Conservation (phyloP, 129 eudicot genomes). For the Flaveria linearis region DNA sequence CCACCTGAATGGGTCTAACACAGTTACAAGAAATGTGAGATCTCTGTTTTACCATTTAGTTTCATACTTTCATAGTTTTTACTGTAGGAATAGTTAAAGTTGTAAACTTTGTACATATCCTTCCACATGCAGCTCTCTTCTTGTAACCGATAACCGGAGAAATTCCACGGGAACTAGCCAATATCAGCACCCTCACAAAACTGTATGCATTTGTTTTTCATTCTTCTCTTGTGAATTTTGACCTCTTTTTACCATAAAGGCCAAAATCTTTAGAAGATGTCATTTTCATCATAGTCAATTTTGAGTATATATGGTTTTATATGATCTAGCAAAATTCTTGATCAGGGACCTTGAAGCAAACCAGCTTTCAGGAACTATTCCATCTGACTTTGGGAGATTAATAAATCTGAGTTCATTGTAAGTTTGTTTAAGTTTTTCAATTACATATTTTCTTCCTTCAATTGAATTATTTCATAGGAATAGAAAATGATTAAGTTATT, state of each 20-base stretch:
- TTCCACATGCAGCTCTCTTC: slow-evolving; percentile 61
- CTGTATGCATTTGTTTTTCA: slow-evolving; percentile 50
- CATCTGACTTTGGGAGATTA: slow-evolving; percentile 63
- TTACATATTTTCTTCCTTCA: background rate
- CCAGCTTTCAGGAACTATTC: slow-evolving; percentile 64
- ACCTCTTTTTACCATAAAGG: slow-evolving; percentile 10
- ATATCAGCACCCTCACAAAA: slow-evolving; percentile 59
- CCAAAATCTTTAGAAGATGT: slow-evolving; percentile 7
- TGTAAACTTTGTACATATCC: slow-evolving; percentile 8
- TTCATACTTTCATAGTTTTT: background rate
- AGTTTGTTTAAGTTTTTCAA: slow-evolving; percentile 22
- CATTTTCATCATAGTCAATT: background rate
- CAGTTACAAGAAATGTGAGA: slow-evolving; percentile 55
- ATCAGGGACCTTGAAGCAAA: slow-evolving; percentile 80
- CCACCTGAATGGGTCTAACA: slow-evolving; percentile 69
- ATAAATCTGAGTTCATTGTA: slow-evolving; percentile 56
- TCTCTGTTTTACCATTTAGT: slow-evolving; percentile 14
- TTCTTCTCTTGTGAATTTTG: slow-evolving; percentile 11
- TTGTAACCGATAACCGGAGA: slow-evolving; percentile 68
- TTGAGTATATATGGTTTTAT: background rate
- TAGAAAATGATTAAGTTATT: background rate
- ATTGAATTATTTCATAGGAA: background rate
- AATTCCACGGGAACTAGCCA: slow-evolving; percentile 69
- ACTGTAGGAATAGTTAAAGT: slow-evolving; percentile 6
- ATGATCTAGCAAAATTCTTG: slow-evolving; percentile 8